Evolutionary conservation across 108 stramenopile genomes (phyloP), one percentile per base, ranked within the genome.

Genomic region (Cyclotella sp.): DNA sequence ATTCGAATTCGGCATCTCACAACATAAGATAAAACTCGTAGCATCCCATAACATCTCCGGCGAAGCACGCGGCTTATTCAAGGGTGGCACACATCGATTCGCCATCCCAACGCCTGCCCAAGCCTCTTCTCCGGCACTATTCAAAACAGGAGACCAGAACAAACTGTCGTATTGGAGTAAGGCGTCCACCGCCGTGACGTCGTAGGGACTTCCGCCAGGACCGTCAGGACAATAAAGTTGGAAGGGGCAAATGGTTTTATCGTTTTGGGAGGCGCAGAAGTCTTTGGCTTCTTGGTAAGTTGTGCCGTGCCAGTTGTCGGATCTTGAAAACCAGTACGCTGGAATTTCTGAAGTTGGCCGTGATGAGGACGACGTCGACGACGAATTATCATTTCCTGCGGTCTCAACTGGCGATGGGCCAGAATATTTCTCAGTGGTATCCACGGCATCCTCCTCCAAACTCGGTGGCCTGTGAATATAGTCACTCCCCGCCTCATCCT

Each of bases 121-220:
- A 26, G 46, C 64, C 21, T 65, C 46, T 44, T 59, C 43, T 19
- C 24, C 57, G 6, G 14, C 16, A 14, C 22, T 39, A 46, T 29
- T 52, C 57, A 57, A 30, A 55, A 70, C 42, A 47, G 57, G 57
- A 54, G 57, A 53, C 57, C 57, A 70, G 39, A 59, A 44, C 26
- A n/a, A 26, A 13, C 57, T 43, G 21, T 41, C 39, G 42, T 27
- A 42, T 41, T 62, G 9, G 11, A 62, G 15, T 30, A 62, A 42
- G 40, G 30, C 61, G 15, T 62, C 15, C 0, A 27, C 3, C 13
- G 61, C 30, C 16, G 61, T 40, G 29, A 30, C 57, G 22, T 13
- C 53, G 19, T 28, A 30, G 3, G 70, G 70, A 30, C 12, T 16
- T 3, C 21, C 29, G 7, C 70, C 70, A 11, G 39, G 41, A 58